phyloP scores from a whole-genome alignment of 768 basidiomycete genomes.

The Trametes elegans region DNA sequence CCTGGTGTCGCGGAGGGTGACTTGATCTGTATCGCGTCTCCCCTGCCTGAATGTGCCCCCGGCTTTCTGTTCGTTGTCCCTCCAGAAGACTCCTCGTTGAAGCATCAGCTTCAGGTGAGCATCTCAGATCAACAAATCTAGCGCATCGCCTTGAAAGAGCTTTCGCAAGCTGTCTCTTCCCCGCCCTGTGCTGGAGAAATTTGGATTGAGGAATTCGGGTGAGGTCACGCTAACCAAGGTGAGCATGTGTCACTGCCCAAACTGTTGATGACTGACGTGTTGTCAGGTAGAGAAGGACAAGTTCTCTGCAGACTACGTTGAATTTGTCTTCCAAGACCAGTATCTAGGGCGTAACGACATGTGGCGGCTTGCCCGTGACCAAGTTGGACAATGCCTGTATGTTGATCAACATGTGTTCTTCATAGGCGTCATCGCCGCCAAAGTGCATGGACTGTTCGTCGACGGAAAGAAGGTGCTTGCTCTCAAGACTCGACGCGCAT shows the following conservation, averaged over 20 bases:
- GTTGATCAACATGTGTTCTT: slow-evolving; percentile 83
- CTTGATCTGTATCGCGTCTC: slow-evolving; percentile 52
- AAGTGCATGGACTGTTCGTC: slow-evolving; percentile 77
- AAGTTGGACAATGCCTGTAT: slow-evolving; percentile 80
- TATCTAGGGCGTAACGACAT: slow-evolving; percentile 95
- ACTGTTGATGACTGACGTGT: background rate
- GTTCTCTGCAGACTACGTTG: slow-evolving; percentile 74
- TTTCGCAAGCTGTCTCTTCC: slow-evolving; percentile 67
- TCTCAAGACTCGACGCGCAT: background rate
- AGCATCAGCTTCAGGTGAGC: slow-evolving; percentile 65
- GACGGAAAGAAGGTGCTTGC: slow-evolving; percentile 57
- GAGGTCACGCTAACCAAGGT: slow-evolving; percentile 76
- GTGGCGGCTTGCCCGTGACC: slow-evolving; percentile 87
- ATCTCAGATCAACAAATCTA: background rate
- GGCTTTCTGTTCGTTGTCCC: slow-evolving; percentile 67
- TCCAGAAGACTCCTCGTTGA: slow-evolving; percentile 57
- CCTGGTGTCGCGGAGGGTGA: slow-evolving; percentile 80
- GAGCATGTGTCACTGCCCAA: background rate
- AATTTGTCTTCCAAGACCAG: slow-evolving; percentile 91
- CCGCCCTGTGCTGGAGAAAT: slow-evolving; percentile 67
- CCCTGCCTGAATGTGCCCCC: slow-evolving; percentile 37
- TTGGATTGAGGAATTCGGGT: slow-evolving; percentile 66
- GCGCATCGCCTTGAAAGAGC: background rate
- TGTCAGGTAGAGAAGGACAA: slow-evolving; percentile 67
- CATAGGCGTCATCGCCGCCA: slow-evolving; percentile 78